Evolutionary conservation across 208 protist species (phyloP).

Genomic region (Trypanosoma theileri): DNA sequence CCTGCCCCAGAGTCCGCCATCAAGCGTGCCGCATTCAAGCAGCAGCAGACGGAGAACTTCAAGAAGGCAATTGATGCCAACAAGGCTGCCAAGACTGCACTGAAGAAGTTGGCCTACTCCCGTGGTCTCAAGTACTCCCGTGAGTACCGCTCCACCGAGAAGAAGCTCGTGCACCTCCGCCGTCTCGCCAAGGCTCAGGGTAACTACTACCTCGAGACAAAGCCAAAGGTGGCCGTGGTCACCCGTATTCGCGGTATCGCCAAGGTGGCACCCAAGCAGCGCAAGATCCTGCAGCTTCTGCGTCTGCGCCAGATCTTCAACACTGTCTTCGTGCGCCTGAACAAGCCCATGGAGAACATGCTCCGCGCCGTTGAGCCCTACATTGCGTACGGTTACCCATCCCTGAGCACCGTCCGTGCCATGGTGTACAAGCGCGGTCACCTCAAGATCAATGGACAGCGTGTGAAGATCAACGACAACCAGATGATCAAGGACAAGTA

Average conservation of each 20-base stretch:
- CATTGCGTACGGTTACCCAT: slow-evolving; percentile 99
- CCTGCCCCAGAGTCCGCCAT: slow-evolving; percentile 87
- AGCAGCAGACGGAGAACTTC: slow-evolving; percentile 89
- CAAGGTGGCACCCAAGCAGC: slow-evolving; percentile 95
- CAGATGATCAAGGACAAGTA: slow-evolving; percentile 95
- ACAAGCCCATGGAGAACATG: slow-evolving; percentile 99
- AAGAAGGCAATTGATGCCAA: slow-evolving; percentile 77
- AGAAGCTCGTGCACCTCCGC: slow-evolving; percentile 78
- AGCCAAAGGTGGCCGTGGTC: slow-evolving; percentile 99
- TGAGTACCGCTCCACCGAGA: slow-evolving; percentile 95
- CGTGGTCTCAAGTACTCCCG: slow-evolving; percentile 93
- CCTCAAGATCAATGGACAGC: slow-evolving; percentile 97
- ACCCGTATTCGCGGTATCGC: slow-evolving; percentile 99
- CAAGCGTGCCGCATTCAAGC: slow-evolving; percentile 90
- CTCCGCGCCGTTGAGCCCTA: slow-evolving; percentile 98
- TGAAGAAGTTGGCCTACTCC: slow-evolving; percentile 75
- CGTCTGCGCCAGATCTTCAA: slow-evolving; percentile 99
- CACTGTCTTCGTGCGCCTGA: slow-evolving; percentile 99
- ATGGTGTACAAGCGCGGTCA: slow-evolving; percentile 99
- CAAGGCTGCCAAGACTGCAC: slow-evolving; percentile 63
- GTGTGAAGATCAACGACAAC: slow-evolving; percentile 97
- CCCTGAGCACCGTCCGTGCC: slow-evolving; percentile 95
- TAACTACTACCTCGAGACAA: slow-evolving; percentile 97
- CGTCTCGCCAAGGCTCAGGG: slow-evolving; percentile 91
- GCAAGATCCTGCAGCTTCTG: slow-evolving; percentile 99